A percentile compares a stretch with the other conserved stretches of the same genome.
These are phyloP conservation scores for Aspergillus flavus DNA, from an alignment of 2,329 filamentous ascomycete genomes.

Conservation along the genomic window DNA sequence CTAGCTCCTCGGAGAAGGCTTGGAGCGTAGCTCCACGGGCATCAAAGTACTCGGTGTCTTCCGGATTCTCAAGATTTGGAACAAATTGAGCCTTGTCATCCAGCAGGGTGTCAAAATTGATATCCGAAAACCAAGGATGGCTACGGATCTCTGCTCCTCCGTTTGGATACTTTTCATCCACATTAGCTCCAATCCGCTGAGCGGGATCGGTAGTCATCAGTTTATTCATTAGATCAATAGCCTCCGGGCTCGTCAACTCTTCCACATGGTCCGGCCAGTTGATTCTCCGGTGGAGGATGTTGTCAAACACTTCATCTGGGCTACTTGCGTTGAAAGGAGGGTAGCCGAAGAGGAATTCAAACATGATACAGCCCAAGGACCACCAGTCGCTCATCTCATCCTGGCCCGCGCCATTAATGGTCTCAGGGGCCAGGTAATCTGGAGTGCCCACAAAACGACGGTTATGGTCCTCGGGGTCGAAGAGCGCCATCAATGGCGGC, in stretches of 20 bases:
- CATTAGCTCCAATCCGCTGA: conserved; percentile 81
- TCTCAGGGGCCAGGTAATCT: conserved; percentile 95
- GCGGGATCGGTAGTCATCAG: conserved; percentile 83
- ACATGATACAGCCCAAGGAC: conserved; percentile 98
- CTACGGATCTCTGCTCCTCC: conserved; percentile 89
- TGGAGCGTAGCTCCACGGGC: conserved; percentile 86
- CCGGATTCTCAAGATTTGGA: conserved; percentile 86
- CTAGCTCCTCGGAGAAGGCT: conserved; percentile 90
- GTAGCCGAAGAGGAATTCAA: conserved; percentile 90
- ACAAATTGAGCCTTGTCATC: conserved; percentile 96
- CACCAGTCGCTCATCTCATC: conserved; percentile 99
- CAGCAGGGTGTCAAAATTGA: conserved; percentile 89
- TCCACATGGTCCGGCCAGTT: conserved; percentile 88
- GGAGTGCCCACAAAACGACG: conserved; percentile 94
- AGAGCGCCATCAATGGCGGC: conserved; percentile 90
- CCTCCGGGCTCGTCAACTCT: conserved; percentile 78
- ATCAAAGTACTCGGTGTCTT: conserved; percentile 98
- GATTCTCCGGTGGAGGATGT: conserved; percentile 86
- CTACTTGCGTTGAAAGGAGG: conserved; percentile 91
- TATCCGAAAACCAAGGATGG: conserved; percentile 83
- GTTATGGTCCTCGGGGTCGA: conserved; percentile 91
- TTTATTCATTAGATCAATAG: conserved; percentile 92
- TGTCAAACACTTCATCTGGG: conserved; percentile 93
- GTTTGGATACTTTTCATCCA: conserved; percentile 75
- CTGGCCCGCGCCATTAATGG: conserved; percentile 90